These are phyloP conservation scores for Monascus ruber DNA, from an alignment of 2,329 filamentous ascomycete species.

Conservation along the genomic window DNA sequence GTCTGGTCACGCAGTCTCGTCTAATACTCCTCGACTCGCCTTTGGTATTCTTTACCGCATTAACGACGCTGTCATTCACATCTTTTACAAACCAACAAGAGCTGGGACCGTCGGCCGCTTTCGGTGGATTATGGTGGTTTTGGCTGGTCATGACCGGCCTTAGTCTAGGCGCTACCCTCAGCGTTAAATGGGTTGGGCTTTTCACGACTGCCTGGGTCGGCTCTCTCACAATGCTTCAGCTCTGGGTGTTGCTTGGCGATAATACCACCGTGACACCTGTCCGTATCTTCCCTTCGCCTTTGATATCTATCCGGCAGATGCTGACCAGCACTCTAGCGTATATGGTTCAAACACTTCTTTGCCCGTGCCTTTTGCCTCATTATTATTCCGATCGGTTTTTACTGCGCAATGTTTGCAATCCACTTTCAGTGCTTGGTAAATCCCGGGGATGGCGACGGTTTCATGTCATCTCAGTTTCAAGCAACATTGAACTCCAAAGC, in stretches of 20 bases:
- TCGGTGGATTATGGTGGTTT: conserved; percentile 91
- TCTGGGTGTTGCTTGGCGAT: conserved; percentile 92
- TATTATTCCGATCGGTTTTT: conserved; percentile 77
- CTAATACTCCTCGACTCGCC: conserved; percentile 94
- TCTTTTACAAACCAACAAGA: conserved; percentile 97
- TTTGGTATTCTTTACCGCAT: conserved; percentile 81
- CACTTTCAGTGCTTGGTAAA: conserved; percentile 91
- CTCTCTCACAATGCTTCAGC: conserved; percentile 74
- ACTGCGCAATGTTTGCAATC: conserved; percentile 93
- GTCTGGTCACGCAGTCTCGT: conserved; percentile 85
- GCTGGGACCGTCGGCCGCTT: conserved; percentile 76
- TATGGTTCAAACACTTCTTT: conserved; percentile 90
- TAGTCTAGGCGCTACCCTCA: conserved; percentile 76
- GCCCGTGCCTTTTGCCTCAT: conserved; percentile 86
- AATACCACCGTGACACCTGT: conserved; percentile 70
- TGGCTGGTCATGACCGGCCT: conserved; percentile 84
- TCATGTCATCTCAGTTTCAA: conserved; percentile 99
- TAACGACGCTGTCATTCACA: conserved; percentile 80
- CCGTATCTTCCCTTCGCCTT: conserved; percentile 19
- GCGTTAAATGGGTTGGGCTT: conserved; percentile 97
- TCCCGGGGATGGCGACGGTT: conserved; percentile 92
- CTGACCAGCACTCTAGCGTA: conserved; percentile 38
- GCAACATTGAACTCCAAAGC: conserved; percentile 91
- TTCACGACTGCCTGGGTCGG: conserved; percentile 99
- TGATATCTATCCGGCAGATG: conserved; percentile 7